phyloP scores from a whole-genome alignment of 441 rosid genomes.

The Gossypium gossypioides region DNA sequence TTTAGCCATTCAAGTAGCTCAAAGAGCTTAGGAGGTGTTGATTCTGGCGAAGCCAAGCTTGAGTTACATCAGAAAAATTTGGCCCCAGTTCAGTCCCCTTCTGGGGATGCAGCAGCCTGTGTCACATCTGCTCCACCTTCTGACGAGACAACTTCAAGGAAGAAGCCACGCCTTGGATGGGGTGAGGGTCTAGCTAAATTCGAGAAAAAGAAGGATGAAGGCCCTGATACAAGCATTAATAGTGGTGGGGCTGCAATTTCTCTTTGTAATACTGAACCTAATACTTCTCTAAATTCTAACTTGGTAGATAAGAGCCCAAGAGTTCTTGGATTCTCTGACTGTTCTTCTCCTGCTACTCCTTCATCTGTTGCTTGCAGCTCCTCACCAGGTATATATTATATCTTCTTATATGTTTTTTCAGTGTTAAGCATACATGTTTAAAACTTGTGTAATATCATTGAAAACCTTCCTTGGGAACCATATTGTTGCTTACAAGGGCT shows the following conservation, averaged over 20 bases:
- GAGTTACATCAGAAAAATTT: constrained; percentile 42
- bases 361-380: constrained; percentile 69
- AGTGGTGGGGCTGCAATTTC: constrained; percentile 36
- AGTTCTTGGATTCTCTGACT: constrained; percentile 39
- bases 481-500: background rate
- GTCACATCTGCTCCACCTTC: constrained; percentile 38
- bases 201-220: constrained; percentile 88
- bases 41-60: constrained; percentile 53
- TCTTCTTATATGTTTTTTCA: background rate
- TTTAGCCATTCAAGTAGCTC: constrained; percentile 89
- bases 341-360: constrained; percentile 89
- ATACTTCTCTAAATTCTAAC: constrained; percentile 36
- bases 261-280: constrained; percentile 33
- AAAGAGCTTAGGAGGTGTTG: constrained; percentile 56
- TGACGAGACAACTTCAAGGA: constrained; percentile 62
- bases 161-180: constrained; percentile 95
- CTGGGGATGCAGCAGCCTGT: constrained; percentile 56
- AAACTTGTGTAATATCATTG: background rate
- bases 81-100: constrained; percentile 47
- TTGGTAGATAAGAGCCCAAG: constrained; percentile 62
- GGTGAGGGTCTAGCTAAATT: constrained; percentile 97
- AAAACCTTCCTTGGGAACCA: background rate
- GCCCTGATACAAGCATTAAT: constrained; percentile 37
- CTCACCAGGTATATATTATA: background rate
- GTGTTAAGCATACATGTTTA: background rate